Evolutionary conservation across 345 rosid genomes (phyloP).

Genomic region (Camelina sativa): DNA sequence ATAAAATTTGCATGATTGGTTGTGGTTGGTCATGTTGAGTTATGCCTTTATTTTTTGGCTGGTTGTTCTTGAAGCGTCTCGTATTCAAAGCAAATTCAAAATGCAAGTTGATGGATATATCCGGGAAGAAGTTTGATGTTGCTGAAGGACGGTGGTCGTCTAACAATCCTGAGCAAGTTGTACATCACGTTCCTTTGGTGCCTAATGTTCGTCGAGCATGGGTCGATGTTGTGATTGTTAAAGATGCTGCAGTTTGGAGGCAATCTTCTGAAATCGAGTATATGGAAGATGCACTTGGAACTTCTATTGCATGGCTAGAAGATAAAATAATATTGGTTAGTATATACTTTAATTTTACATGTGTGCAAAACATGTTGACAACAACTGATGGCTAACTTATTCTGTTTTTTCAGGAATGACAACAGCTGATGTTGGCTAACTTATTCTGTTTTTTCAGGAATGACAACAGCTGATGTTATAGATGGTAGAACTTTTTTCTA

Average conservation of each 20-base stretch:
- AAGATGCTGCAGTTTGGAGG: constrained; percentile 12
- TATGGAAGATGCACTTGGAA: neutral
- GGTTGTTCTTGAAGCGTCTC: neutral
- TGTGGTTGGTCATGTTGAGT: too few species aligned
- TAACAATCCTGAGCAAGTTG: neutral
- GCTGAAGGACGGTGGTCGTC: neutral
- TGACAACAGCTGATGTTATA: too few species aligned
- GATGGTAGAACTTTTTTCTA: too few species aligned
- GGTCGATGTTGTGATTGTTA: neutral
- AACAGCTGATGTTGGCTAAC: too few species aligned
- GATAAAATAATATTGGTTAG: neutral
- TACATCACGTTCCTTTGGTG: neutral
- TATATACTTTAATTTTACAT: too few species aligned
- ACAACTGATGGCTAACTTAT: too few species aligned
- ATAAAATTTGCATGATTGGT: too few species aligned
- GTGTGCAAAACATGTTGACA: too few species aligned
- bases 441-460: too few species aligned
- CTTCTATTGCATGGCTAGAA: neutral
- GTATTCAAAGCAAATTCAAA: neutral
- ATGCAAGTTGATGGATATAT: neutral
- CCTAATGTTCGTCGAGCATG: neutral
- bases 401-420: too few species aligned
- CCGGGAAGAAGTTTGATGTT: neutral
- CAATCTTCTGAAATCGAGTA: neutral
- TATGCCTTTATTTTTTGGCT: neutral